Conservation (phyloP, 2,329 filamentous ascomycete genomes). For the Aspergillus nomiae region DNA sequence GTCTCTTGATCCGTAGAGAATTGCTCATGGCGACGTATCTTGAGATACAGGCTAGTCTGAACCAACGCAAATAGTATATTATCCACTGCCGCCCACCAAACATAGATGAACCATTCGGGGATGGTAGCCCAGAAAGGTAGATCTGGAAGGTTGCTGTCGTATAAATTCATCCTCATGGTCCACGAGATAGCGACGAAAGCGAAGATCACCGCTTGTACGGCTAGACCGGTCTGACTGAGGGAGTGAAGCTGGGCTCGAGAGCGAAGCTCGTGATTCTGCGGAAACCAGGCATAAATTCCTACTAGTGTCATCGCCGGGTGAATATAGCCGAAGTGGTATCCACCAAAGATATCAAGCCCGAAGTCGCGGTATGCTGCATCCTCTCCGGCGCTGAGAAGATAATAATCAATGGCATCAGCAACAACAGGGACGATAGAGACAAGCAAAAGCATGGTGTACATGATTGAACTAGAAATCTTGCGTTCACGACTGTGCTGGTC, state of each 20-base stretch:
- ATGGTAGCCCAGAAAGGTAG: neutral
- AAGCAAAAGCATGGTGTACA: too few relatives aligned
- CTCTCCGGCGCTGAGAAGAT: too few relatives aligned
- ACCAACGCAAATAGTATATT: neutral
- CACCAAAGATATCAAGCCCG: too few relatives aligned
- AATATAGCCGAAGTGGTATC: too few relatives aligned
- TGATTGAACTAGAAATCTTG: too few relatives aligned
- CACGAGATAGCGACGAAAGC: neutral
- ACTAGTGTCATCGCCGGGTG: too few relatives aligned
- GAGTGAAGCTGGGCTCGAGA: neutral
- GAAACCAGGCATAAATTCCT: too few relatives aligned
- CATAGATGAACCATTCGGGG: neutral
- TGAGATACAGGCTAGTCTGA: neutral
- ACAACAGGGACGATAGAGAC: too few relatives aligned
- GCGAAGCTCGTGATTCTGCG: neutral
- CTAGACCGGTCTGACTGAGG: neutral
- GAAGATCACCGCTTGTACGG: neutral
- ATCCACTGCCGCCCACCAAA: slow-evolving; percentile 3
- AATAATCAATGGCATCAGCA: too few relatives aligned
- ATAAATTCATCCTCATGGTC: neutral
- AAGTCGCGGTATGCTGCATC: too few relatives aligned
- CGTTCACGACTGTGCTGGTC: too few relatives aligned
- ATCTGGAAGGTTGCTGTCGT: neutral
- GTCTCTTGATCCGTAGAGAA: neutral
- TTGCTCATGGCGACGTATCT: neutral